Conservation (phyloP, 768 basidiomycete species). For the Calocybe gangraenosa region DNA sequence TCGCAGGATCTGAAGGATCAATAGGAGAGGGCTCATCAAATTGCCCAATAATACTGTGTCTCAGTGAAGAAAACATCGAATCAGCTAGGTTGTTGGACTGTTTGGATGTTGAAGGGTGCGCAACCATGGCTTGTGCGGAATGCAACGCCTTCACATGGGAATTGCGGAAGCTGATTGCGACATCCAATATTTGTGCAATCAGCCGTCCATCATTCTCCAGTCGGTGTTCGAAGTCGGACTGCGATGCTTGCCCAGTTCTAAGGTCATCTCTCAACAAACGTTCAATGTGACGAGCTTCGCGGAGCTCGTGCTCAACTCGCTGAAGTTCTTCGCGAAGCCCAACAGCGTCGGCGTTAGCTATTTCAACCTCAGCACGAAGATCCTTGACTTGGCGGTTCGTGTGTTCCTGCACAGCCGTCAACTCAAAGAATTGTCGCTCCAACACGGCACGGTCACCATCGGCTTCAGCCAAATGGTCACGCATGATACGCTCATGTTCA, state of each 20-base stretch:
- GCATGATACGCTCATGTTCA: conserved; percentile 60
- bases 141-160: conserved; percentile 71
- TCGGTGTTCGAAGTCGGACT: conserved; percentile 62
- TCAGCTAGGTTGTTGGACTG: conserved; percentile 44
- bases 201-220: conserved; percentile 64
- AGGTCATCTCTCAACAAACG: conserved; percentile 71
- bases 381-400: conserved; percentile 62
- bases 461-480: conserved; percentile 89
- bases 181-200: conserved; percentile 78
- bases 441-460: conserved; percentile 92
- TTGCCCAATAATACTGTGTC: conserved; percentile 50
- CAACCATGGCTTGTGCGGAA: conserved; percentile 53
- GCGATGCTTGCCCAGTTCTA: conserved; percentile 62
- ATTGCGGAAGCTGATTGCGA: conserved; percentile 72
- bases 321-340: conserved; percentile 72
- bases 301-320: conserved; percentile 64
- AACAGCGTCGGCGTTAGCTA: conserved; percentile 63
- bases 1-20: conserved; percentile 70
- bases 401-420: conserved; percentile 59
- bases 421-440: conserved; percentile 80
- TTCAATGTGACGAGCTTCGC: conserved; percentile 64
- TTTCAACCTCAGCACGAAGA: conserved; percentile 52
- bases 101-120: conserved; percentile 47
- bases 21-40: conserved; percentile 68
- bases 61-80: conserved; percentile 46